phyloP scores from a whole-genome alignment of 1,284 basidiomycete species.

The Rhizoctonia solani region DNA sequence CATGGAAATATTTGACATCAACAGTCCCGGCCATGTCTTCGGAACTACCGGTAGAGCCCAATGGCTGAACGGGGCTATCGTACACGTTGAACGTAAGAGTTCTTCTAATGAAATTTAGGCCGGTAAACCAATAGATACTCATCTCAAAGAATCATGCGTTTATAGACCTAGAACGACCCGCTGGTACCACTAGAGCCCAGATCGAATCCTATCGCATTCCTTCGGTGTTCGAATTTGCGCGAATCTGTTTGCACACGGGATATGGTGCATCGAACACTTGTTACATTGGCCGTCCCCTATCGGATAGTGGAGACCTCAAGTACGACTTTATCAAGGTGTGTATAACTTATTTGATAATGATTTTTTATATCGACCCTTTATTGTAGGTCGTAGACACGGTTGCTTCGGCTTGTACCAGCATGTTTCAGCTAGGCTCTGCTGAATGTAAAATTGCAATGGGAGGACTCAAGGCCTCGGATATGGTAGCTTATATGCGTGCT shows the following conservation, averaged over 20 bases:
- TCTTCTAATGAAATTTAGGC: not conserved
- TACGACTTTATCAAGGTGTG: conserved; percentile 25
- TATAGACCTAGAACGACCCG: conserved; percentile 10
- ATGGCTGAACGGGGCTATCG: conserved; percentile 9
- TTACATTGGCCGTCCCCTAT: conserved; percentile 3
- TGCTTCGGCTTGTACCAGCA: conserved; percentile 4
- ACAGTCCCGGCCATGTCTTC: conserved; percentile 14
- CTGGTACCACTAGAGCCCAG: not conserved
- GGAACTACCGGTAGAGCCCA: not conserved
- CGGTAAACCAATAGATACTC: not conserved
- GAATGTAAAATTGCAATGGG: conserved; percentile 24
- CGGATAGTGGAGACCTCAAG: conserved; percentile 1
- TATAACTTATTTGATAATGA: not conserved
- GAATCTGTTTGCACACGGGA: conserved; percentile 1
- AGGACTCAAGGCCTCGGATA: not conserved
- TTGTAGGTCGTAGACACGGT: conserved; percentile 14
- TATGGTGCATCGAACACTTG: not conserved
- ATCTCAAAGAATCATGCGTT: not conserved
- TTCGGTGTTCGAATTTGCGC: conserved; percentile 13
- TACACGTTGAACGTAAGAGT: conserved; percentile 17
- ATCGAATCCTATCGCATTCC: conserved; percentile 25
- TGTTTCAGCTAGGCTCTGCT: not conserved
- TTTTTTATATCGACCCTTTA: not conserved
- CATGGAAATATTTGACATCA: not conserved
- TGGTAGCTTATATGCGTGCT: conserved; percentile 19